Conservation (phyloP, 228 moss, liverwort and hornwort genomes). For the Sphagnum magellanicum region DNA sequence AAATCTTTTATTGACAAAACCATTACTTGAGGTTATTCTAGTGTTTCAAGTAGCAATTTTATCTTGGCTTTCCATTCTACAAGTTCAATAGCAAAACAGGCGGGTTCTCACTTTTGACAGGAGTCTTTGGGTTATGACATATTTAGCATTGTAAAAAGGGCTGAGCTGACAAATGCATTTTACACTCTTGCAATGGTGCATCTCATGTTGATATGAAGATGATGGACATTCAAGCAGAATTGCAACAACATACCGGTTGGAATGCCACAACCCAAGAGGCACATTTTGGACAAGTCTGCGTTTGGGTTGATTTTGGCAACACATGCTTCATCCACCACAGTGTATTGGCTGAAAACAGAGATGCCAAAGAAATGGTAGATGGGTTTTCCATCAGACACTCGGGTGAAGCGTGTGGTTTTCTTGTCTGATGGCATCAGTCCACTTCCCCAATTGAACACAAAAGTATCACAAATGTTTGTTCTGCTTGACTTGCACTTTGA, state of each 20-base stretch:
- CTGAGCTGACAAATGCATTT: too few relatives aligned
- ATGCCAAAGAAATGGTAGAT: constrained; percentile 60
- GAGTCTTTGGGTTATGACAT: too few relatives aligned
- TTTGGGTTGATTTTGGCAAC: constrained; percentile 28
- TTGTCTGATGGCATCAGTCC: constrained; percentile 47
- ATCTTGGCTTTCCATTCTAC: too few relatives aligned
- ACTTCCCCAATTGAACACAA: constrained; percentile 53
- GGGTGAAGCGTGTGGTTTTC: constrained; percentile 24
- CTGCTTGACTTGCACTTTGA: constrained; percentile 21
- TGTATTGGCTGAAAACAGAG: constrained; percentile 40
- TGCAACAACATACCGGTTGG: constrained; percentile 23
- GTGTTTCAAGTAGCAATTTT: too few relatives aligned
- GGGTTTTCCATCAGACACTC: constrained; percentile 30
- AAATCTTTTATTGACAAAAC: not conserved
- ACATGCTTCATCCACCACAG: constrained; percentile 47
- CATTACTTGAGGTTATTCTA: too few relatives aligned
- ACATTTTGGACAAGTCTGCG: constrained; percentile 33
- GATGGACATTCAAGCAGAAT: too few relatives aligned
- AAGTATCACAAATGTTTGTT: constrained; percentile 47
- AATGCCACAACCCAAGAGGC: constrained; percentile 47
- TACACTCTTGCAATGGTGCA: too few relatives aligned
- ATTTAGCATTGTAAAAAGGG: too few relatives aligned
- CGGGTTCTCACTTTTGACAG: too few relatives aligned
- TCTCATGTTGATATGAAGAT: too few relatives aligned
- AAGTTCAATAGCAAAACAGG: too few relatives aligned